These are phyloP conservation scores for Phanerochaete sordida DNA, from an alignment of 768 basidiomycete species.

Conservation along the genomic window DNA sequence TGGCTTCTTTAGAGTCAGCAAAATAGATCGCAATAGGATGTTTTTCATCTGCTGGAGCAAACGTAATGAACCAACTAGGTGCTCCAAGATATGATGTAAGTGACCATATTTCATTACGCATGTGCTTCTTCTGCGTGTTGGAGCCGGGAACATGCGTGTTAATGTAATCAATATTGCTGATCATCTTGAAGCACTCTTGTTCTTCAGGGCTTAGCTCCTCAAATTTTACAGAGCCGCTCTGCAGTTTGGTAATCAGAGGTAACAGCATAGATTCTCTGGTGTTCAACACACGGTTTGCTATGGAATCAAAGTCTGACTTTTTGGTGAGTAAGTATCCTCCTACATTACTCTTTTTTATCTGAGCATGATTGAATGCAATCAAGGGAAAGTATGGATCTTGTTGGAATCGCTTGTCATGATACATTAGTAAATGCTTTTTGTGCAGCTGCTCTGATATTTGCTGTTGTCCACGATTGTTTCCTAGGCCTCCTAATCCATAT, in stretches of 20 bases:
- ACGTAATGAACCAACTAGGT: slow-evolving; percentile 35
- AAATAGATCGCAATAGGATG: slow-evolving; percentile 2
- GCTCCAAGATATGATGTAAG: slow-evolving; percentile 19
- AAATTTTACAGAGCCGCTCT: slow-evolving; percentile 31
- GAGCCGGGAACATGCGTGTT: slow-evolving; percentile 13
- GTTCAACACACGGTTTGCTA: slow-evolving; percentile 23
- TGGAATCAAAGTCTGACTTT: slow-evolving; percentile 13
- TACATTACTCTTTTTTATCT: slow-evolving; percentile 27
- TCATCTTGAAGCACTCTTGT: slow-evolving; percentile 30
- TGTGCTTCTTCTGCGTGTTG: slow-evolving; percentile 22
- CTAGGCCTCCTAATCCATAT: slow-evolving; percentile 36
- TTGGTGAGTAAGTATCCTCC: slow-evolving; percentile 23
- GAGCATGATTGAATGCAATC: slow-evolving; percentile 36
- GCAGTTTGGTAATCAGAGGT: slow-evolving; percentile 25
- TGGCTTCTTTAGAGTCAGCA: neutral
- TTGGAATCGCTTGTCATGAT: slow-evolving; percentile 40
- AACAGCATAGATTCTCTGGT: slow-evolving; percentile 21
- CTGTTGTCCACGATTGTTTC: slow-evolving; percentile 21
- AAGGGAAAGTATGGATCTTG: slow-evolving; percentile 33
- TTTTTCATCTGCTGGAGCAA: slow-evolving; percentile 31
- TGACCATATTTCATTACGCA: slow-evolving; percentile 22
- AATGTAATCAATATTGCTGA: slow-evolving; percentile 14
- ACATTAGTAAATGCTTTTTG: slow-evolving; percentile 31
- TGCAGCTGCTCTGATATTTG: slow-evolving; percentile 12
- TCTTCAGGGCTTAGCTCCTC: slow-evolving; percentile 34